Evolutionary conservation across 2,329 filamentous ascomycete species (phyloP), one percentile per base, ranked within the genome.

Genomic region (Cryoendolithus antarcticus): DNA sequence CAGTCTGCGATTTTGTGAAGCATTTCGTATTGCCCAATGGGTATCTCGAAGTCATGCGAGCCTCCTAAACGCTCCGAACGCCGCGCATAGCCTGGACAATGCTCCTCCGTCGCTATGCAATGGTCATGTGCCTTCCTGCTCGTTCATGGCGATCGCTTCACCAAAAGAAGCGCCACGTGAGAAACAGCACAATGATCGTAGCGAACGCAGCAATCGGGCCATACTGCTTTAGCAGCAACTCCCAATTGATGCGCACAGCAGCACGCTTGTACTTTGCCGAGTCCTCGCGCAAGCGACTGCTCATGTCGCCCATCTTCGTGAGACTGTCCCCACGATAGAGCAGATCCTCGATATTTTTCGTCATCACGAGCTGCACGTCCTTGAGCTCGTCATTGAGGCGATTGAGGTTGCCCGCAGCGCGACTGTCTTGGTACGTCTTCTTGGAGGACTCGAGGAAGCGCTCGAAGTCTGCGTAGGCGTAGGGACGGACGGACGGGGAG

Each of bases 311-410:
- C 91, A 98, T 98, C 55, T 86, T 75, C 66, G 98, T 91, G 50
- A 98, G 65, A 54, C 80, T 91, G 60, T 98, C 91, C 21, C 91
- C 91, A 45, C 93, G 72, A 61, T 98, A 98, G 38, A 98, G 69
- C 57, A 98, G 67, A 62, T 98, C 91, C 70, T 98, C 91, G 52
- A 98, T 96, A 62, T 98, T 98, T 75, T 96, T 96, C 41, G 88
- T 96, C 93, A 98, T 98, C 57, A 98, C 88, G 66, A 95, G 88
- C 1, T 91, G 96, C 40, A 98, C 91, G 63, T 96, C 91, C 61
- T 88, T 82, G 49, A 98, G 75, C 71, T 98, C 93, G 58, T 95
- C 86, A 58, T 98, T 96, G 49, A 98, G 71, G 65, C 89, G 86
- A 63, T 93, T 86, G 42, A 98, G 75, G 64, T 96, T 96, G 64